These are phyloP conservation scores for Yarrowia sp. DNA, from an alignment of 805 yeast genomes.

Conservation along the genomic window DNA sequence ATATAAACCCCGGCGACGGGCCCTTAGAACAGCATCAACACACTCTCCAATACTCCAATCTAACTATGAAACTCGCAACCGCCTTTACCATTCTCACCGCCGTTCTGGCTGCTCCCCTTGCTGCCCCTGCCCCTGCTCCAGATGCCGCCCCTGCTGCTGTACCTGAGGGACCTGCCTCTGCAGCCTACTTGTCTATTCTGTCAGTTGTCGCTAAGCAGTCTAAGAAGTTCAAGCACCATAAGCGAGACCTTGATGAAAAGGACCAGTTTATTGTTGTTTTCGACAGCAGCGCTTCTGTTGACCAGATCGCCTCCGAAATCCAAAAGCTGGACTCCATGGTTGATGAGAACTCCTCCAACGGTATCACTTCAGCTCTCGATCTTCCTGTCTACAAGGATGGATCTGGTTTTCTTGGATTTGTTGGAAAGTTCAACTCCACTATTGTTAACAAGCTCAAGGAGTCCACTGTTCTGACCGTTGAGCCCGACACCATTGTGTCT, in stretches of 20 bases:
- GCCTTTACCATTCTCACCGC: constrained; percentile 12
- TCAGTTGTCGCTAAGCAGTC: constrained; percentile 18
- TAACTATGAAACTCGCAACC: neutral
- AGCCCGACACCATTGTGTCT: constrained; percentile 63
- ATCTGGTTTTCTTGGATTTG: constrained; percentile 4
- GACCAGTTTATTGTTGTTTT: constrained; percentile 7
- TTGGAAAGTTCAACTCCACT: constrained; percentile 19
- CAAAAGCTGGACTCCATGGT: constrained; percentile 9
- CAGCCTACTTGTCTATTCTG: constrained; percentile 4
- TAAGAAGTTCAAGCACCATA: neutral
- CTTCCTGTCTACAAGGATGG: neutral
- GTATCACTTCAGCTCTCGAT: constrained; percentile 4
- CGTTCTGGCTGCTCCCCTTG: constrained; percentile 6
- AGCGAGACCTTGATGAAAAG: constrained; percentile 10
- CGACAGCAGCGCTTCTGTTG: neutral
- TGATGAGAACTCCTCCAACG: constrained; percentile 4
- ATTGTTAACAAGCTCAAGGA: constrained; percentile 11
- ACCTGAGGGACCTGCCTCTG: neutral
- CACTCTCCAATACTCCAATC: neutral
- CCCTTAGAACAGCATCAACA: neutral
- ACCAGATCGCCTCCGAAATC: neutral
- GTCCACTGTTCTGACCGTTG: constrained; percentile 43
- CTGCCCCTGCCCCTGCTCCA: constrained; percentile 4
- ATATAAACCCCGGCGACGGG: neutral
- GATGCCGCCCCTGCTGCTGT: constrained; percentile 3